phyloP scores from a whole-genome alignment of 2,329 filamentous ascomycete genomes.

The Cladosporium cucumerinum region DNA sequence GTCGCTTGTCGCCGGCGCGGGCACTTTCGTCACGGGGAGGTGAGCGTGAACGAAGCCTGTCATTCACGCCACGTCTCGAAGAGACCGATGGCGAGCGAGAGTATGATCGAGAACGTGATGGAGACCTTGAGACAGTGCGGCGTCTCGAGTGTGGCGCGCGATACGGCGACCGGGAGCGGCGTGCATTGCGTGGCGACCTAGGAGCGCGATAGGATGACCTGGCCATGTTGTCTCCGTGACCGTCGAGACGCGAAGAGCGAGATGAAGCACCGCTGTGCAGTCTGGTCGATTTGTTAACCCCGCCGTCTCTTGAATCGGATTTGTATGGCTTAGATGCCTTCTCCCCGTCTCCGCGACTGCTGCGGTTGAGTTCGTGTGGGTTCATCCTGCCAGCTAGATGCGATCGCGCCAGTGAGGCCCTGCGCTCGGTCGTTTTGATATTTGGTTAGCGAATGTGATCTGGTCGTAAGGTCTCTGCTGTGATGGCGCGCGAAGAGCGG shows the following conservation, averaged over 20 bases:
- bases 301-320: conserved; percentile 69
- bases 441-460: conserved; percentile 27
- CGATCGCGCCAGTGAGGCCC: conserved; percentile 16
- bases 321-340: conserved; percentile 81
- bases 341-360: conserved; percentile 61
- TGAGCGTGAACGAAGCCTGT: conserved; percentile 15
- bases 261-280: conserved; percentile 37
- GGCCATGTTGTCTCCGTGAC: conserved; percentile 26
- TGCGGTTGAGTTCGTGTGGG: conserved; percentile 62
- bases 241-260: conserved; percentile 27
- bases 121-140: conserved; percentile 52
- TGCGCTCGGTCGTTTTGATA: conserved; percentile 22
- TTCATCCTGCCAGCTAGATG: conserved; percentile 36
- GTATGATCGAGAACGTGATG: conserved; percentile 44
- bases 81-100: conserved; percentile 36
- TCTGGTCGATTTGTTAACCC: conserved; percentile 93
- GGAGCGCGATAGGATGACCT: conserved; percentile 34
- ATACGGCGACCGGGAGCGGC: conserved; percentile 51
- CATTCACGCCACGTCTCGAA: conserved; percentile 26
- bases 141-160: conserved; percentile 19
- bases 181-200: conserved; percentile 37
- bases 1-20: conserved; percentile 59
- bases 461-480: conserved; percentile 12
- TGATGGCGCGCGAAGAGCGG: conserved; percentile 23
- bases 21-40: conserved; percentile 23